Conservation (phyloP, 768 basidiomycete species). For the Lyophyllum semitale region DNA sequence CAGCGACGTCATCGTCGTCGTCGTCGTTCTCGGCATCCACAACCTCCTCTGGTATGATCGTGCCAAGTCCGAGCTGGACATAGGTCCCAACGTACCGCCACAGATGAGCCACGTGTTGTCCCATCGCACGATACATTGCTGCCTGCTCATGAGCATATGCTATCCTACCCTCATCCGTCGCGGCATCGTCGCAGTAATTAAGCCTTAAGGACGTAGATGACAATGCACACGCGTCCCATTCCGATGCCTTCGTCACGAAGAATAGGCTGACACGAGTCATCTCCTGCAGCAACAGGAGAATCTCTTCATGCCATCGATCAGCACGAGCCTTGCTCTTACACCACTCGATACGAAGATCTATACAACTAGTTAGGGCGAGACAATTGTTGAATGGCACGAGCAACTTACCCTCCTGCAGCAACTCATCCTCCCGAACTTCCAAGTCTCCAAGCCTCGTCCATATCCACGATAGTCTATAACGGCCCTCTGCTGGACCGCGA, state of each 20-base stretch:
- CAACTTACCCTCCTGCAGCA: too few relatives aligned
- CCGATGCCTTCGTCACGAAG: neutral
- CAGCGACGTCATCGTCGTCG: too few relatives aligned
- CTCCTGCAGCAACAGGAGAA: neutral
- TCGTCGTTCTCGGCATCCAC: too few relatives aligned
- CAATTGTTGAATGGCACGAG: too few relatives aligned
- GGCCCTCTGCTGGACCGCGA: conserved; percentile 4
- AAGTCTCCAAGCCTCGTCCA: conserved; percentile 14
- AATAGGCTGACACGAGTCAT: neutral
- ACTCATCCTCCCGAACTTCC: too few relatives aligned
- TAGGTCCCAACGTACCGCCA: neutral
- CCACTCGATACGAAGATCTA: conserved; percentile 14
- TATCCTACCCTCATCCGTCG: neutral
- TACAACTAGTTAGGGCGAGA: too few relatives aligned
- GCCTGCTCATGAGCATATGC: neutral
- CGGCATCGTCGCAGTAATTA: neutral
- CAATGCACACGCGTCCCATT: neutral
- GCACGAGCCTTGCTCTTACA: conserved; percentile 8
- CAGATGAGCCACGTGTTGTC: neutral
- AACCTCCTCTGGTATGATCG: too few relatives aligned
- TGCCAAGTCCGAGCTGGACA: neutral
- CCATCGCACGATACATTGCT: neutral
- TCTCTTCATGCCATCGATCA: neutral
- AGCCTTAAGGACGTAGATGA: neutral
- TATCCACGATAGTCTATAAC: conserved; percentile 16